These are phyloP conservation scores for Paecilomyces fulvus DNA, from an alignment of 2,329 filamentous ascomycete species.

Conservation along the genomic window DNA sequence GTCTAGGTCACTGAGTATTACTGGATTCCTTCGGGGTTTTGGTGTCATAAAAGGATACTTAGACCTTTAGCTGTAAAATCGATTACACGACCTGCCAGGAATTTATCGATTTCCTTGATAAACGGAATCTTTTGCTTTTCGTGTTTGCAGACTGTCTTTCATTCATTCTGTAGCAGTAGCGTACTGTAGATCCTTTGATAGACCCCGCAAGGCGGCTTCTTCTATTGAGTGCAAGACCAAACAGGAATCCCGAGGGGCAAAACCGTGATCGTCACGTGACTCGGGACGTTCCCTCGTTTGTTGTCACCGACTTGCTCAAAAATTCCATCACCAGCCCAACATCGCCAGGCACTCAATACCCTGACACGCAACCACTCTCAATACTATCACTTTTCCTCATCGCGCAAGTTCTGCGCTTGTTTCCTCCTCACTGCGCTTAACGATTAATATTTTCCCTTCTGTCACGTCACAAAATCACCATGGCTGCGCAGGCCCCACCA, in stretches of 20 bases:
- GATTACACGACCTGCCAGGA: neutral
- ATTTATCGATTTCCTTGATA: neutral
- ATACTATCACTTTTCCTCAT: slow-evolving; percentile 9
- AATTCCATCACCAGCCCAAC: slow-evolving; percentile 22
- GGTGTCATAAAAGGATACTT: neutral
- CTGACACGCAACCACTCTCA: slow-evolving; percentile 9
- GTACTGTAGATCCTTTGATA: neutral
- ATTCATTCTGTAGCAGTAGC: too few species aligned
- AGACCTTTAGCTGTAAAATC: neutral
- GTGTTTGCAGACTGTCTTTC: neutral
- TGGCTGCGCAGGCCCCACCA: slow-evolving; percentile 57
- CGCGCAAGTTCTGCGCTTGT: slow-evolving; percentile 13
- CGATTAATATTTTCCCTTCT: slow-evolving; percentile 7
- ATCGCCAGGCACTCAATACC: slow-evolving; percentile 10
- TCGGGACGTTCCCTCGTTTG: slow-evolving; percentile 4
- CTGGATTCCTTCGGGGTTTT: neutral
- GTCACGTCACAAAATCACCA: slow-evolving; percentile 33
- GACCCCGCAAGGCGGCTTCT: neutral
- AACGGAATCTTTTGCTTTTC: neutral
- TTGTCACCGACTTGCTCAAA: slow-evolving; percentile 16
- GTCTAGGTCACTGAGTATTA: neutral
- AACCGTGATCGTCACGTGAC: slow-evolving; percentile 10
- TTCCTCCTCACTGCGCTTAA: slow-evolving; percentile 7
- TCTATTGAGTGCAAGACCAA: neutral
- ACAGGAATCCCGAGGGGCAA: slow-evolving; percentile 6